Percentiles rank a stretch among this genome's conserved stretches.
Conservation (phyloP, 768 basidiomycete genomes). For the Termitomyces sp. region DNA sequence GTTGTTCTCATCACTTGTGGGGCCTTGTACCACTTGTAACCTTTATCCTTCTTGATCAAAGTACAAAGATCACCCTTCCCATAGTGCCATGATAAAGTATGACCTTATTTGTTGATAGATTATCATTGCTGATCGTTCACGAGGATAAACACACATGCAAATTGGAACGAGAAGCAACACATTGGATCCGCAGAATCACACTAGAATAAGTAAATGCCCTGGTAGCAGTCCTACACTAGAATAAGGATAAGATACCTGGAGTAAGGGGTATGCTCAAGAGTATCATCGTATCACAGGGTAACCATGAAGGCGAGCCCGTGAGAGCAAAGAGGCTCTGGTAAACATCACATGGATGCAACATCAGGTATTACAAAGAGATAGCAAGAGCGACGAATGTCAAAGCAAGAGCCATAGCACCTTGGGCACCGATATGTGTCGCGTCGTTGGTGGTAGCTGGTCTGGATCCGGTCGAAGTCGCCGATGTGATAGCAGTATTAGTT, state of each 20-base stretch:
- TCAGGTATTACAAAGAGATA: slow-evolving; percentile 1
- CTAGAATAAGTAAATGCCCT: neutral
- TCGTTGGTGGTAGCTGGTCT: slow-evolving; percentile 5
- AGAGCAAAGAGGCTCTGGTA: neutral
- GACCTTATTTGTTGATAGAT: too few species aligned
- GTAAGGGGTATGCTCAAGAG: neutral
- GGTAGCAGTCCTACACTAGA: neutral
- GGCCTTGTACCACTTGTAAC: too few species aligned
- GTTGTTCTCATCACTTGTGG: too few species aligned
- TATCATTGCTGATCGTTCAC: too few species aligned
- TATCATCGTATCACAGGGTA: neutral
- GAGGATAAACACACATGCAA: neutral
- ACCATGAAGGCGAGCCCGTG: neutral
- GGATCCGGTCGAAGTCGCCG: slow-evolving; percentile 7
- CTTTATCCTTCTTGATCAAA: too few species aligned
- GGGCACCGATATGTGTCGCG: neutral
- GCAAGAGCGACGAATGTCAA: neutral
- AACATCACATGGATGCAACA: neutral
- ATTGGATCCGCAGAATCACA: neutral
- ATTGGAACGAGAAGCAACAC: neutral
- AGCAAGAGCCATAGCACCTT: neutral
- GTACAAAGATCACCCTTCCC: too few species aligned
- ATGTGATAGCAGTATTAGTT: neutral
- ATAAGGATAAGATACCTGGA: neutral
- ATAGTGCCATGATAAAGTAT: too few species aligned